Evolutionary conservation across 768 basidiomycete species (phyloP).

Genomic region (Leucogyrophana mollusca): DNA sequence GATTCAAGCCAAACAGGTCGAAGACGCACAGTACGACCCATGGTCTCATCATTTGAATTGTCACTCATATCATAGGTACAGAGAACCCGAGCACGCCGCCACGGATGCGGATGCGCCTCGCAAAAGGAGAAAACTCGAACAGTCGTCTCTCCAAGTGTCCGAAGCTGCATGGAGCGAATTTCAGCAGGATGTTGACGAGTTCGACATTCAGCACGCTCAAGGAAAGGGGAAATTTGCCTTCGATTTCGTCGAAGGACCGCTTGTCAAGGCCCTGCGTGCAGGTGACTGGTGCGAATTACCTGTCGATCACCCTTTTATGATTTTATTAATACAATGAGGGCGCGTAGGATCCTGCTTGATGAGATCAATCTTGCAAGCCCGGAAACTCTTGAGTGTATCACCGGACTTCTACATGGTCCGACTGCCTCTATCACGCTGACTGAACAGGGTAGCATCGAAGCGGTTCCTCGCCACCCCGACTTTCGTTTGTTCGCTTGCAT

Average conservation of each 20-base stretch:
- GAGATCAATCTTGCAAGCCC: slow-evolving; percentile 94
- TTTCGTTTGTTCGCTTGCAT: slow-evolving; percentile 98
- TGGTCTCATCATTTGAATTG: no score
- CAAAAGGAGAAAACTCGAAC: slow-evolving; percentile 69
- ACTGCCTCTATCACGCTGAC: slow-evolving; percentile 89
- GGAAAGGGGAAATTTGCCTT: slow-evolving; percentile 91
- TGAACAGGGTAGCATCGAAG: slow-evolving; percentile 88
- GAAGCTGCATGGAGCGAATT: slow-evolving; percentile 67
- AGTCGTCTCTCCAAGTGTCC: slow-evolving; percentile 39
- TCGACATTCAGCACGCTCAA: slow-evolving; percentile 86
- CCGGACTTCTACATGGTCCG: slow-evolving; percentile 82
- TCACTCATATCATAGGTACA: not conserved
- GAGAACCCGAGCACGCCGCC: slow-evolving; percentile 24
- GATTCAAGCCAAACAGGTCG: slow-evolving; percentile 38
- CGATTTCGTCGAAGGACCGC: slow-evolving; percentile 91
- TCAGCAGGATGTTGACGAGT: slow-evolving; percentile 66
- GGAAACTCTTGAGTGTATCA: slow-evolving; percentile 92
- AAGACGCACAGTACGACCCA: slow-evolving; percentile 27
- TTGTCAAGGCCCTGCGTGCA: slow-evolving; percentile 83
- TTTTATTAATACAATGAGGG: not conserved
- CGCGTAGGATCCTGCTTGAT: slow-evolving; percentile 83
- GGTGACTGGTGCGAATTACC: slow-evolving; percentile 80
- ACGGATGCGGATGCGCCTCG: slow-evolving; percentile 49
- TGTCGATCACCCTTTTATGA: not conserved
- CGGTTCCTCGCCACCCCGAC: slow-evolving; percentile 87